phyloP scores from a whole-genome alignment of 495 filamentous ascomycete species.

The Neurospora sp. region DNA sequence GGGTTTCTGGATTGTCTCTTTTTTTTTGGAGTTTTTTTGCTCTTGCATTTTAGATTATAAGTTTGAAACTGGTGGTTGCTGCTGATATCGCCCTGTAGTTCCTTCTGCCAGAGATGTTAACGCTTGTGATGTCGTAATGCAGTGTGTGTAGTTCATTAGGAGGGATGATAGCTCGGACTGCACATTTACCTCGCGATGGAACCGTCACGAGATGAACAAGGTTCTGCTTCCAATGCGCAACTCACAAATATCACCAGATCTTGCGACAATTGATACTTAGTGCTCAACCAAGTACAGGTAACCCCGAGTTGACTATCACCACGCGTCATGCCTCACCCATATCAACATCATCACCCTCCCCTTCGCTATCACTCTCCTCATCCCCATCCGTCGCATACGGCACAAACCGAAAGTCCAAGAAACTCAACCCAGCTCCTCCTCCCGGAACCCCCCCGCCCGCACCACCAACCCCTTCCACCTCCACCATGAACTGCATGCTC shows the following conservation, averaged over 20 bases:
- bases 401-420: conserved; percentile 42
- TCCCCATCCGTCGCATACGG: conserved; percentile 36
- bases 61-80: neutral
- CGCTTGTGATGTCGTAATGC: neutral
- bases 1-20: neutral
- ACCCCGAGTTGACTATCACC: neutral
- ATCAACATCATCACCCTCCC: conserved; percentile 11
- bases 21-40: neutral
- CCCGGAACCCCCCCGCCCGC: neutral
- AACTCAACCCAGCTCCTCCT: conserved; percentile 15
- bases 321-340: conserved; percentile 2
- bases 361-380: conserved; percentile 19
- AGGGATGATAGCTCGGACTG: neutral
- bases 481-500: conserved; percentile 95
- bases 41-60: neutral
- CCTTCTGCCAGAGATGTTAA: neutral
- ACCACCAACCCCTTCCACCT: conserved; percentile 44
- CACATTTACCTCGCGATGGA: neutral
- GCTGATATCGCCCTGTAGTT: neutral
- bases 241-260: neutral
- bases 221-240: neutral
- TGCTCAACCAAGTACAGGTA: neutral
- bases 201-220: neutral
- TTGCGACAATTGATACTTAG: neutral
- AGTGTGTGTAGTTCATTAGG: neutral